Base-by-base conservation (phyloP, 1,284 basidiomycete species). In the Trichosporon ovoides region DNA sequence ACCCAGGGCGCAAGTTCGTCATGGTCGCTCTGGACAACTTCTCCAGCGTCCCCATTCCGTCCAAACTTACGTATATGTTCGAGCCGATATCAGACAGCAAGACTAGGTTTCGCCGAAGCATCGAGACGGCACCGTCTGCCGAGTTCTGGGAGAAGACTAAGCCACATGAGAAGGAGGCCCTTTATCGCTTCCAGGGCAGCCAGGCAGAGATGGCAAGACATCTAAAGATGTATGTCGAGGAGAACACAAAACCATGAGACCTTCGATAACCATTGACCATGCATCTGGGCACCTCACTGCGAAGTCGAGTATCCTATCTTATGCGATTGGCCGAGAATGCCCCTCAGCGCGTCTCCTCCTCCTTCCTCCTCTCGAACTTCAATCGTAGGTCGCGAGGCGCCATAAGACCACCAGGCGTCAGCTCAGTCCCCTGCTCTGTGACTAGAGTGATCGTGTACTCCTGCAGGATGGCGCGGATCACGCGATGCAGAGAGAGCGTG, bases 381-480 rank as follows among this genome's bases (percentile, higher is more conserved):
- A 46, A 14, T 18, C 35, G 20, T n/a, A 43, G 33, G 34, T 54
- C 33, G n/a, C 38, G 28, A 5, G 53, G 53, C 22, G 53, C 53
- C 28, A 54, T 16, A 1, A 54, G 38, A 3, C 53, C 53, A 14
- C 53, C 53, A 3, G 53, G 53, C 1, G 53, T 54, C 18, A 54
- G 31, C 33, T 54, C n/a, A 3, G 33, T 54, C 10, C 38, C 38
- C 4, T 18, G 11, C 14, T 46, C 28, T 7, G 34, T 33, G 7
- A n/a, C 28, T 5, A 54, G 28, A 3, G 18, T 1, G 7, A 54
- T n/a, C 4, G 12, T 10, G 20, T 43, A 54, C 28, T 13, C 6
- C 31, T 14, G 19, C 3, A 54, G 38, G 14, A 54, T 33, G 3
- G 53, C 40, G 2, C 28, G 24, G 19, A 35, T 13, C 31, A 28